phyloP scores from a whole-genome alignment of 768 basidiomycete species.

The Boletus speciosus region DNA sequence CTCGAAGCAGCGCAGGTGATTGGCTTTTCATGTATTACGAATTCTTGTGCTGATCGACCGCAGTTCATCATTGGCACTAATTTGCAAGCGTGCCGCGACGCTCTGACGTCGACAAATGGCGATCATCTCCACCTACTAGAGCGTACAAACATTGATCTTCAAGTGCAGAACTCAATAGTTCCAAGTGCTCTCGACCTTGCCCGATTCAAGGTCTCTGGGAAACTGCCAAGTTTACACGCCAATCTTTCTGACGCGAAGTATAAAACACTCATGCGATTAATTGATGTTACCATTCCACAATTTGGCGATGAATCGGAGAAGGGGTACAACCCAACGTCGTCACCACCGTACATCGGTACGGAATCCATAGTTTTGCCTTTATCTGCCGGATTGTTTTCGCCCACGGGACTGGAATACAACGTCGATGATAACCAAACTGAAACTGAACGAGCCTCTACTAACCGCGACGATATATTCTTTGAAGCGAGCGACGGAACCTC shows the following conservation, averaged over 20 bases:
- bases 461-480: constrained; percentile 60
- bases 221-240: constrained; percentile 80
- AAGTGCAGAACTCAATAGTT: constrained; percentile 90
- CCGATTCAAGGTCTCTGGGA: constrained; percentile 87
- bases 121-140: constrained; percentile 85
- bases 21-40: background rate
- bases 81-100: constrained; percentile 76
- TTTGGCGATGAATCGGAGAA: constrained; percentile 51
- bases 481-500: constrained; percentile 63
- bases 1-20: constrained; percentile 86
- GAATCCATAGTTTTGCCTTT: constrained; percentile 45
- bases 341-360: constrained; percentile 20
- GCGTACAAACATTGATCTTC: constrained; percentile 84
- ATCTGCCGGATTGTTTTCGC: constrained; percentile 53
- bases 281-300: constrained; percentile 87
- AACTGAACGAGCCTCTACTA: constrained; percentile 36
- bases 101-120: constrained; percentile 54
- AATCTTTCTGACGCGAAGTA: constrained; percentile 92
- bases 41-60: constrained; percentile 6
- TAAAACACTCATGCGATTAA: constrained; percentile 85
- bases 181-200: constrained; percentile 77
- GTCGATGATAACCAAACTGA: constrained; percentile 57
- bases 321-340: constrained; percentile 14
- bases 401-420: constrained; percentile 60
- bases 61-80: constrained; percentile 89